Conservation (phyloP, 305 asterid genomes). For the Fraxinus paxiana region DNA sequence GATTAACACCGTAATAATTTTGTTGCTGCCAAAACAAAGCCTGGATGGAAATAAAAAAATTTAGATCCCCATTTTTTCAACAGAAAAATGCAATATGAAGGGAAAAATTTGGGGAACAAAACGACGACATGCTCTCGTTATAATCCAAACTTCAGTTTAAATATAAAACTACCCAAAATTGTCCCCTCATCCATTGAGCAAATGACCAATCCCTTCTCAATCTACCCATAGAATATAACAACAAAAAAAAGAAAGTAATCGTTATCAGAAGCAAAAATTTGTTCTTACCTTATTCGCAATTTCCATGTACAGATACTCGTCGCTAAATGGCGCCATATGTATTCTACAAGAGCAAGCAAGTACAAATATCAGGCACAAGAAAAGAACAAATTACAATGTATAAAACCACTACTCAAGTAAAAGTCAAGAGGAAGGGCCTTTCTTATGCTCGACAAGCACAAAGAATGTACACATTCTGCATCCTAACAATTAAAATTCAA, state of each 20-base stretch:
- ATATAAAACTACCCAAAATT: conserved; percentile 4
- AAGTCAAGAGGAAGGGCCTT: background rate
- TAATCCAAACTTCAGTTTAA: background rate
- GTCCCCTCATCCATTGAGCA: conserved; percentile 8
- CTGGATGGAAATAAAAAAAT: conserved; percentile 24
- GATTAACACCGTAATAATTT: conserved; percentile 87
- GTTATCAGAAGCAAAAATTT: background rate
- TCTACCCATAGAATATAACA: background rate
- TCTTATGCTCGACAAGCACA: background rate
- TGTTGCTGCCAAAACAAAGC: conserved; percentile 88
- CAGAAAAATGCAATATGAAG: conserved; percentile 8
- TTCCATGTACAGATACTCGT: conserved; percentile 78
- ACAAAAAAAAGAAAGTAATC: conserved; percentile 9
- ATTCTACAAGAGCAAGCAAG: conserved; percentile 58
- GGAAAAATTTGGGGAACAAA: background rate
- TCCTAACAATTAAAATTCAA: background rate
- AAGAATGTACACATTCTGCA: background rate
- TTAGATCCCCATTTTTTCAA: background rate
- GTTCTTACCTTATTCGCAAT: conserved; percentile 80
- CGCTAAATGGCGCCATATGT: conserved; percentile 99
- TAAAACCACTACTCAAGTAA: background rate
- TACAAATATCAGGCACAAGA: conserved; percentile 23
- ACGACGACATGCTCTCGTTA: background rate
- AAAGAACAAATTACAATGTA: background rate
- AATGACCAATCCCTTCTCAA: background rate